Evolutionary conservation across 148 eudicot genomes (phyloP).

Genomic region (Camellia sinensis): DNA sequence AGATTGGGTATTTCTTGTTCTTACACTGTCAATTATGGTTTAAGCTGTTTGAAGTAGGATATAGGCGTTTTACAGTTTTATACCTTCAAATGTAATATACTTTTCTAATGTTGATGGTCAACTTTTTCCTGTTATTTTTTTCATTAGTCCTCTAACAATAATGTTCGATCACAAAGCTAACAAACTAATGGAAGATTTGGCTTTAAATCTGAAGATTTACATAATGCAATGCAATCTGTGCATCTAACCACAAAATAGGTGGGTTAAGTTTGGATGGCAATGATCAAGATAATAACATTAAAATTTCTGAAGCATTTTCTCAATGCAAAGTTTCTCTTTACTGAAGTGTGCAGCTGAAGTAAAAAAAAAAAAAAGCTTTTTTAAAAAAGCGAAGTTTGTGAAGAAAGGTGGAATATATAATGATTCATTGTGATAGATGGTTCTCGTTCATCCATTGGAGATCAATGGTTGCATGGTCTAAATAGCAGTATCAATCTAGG

Average conservation of each 20-base stretch:
- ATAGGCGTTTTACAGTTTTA: background rate
- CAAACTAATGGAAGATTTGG: too few relatives aligned
- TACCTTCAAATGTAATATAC: background rate
- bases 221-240: too few relatives aligned
- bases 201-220: too few relatives aligned
- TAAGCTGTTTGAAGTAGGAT: background rate
- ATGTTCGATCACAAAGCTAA: background rate
- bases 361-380: background rate
- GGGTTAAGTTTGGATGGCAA: background rate
- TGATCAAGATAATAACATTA: background rate
- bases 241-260: too few relatives aligned
- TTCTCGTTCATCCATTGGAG: background rate
- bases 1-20: background rate
- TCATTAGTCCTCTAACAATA: background rate
- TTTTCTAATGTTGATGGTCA: background rate
- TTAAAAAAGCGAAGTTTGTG: background rate
- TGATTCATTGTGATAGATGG: background rate
- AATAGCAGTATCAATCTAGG: background rate
- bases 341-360: too few relatives aligned
- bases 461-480: background rate
- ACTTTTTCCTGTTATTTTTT: background rate
- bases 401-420: slow-evolving; percentile 1
- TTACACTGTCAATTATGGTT: background rate
- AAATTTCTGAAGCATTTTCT: background rate
- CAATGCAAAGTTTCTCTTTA: background rate